These are phyloP conservation scores for Scedosporium apiospermum DNA, from an alignment of 2,329 filamentous ascomycete genomes.

Conservation along the genomic window DNA sequence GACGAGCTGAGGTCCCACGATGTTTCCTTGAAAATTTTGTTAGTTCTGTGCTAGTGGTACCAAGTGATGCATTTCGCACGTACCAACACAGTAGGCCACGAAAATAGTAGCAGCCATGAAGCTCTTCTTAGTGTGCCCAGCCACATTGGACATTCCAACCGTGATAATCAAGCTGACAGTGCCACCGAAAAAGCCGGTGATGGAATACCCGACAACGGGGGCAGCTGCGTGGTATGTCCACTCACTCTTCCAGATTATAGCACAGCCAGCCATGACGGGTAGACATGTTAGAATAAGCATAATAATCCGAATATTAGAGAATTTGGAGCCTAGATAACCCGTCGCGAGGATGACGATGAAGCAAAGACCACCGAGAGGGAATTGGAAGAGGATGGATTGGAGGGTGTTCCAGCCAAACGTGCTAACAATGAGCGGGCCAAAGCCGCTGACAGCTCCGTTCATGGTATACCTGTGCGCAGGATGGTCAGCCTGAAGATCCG, in stretches of 20 bases:
- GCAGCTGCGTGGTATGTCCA: conserved; percentile 57
- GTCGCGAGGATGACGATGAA: conserved; percentile 56
- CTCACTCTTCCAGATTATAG: conserved; percentile 61
- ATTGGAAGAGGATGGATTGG: conserved; percentile 62
- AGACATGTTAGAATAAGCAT: conserved; percentile 59
- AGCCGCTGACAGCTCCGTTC: conserved; percentile 62
- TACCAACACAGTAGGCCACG: conserved; percentile 61
- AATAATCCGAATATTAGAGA: conserved; percentile 54
- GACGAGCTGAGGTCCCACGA: conserved; percentile 64
- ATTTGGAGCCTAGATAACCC: conserved; percentile 51
- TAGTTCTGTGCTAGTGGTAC: background rate
- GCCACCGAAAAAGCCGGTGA: conserved; percentile 64
- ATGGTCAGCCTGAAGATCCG: background rate
- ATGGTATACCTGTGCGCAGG: conserved; percentile 42
- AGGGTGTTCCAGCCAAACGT: conserved; percentile 59
- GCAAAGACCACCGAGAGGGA: conserved; percentile 62
- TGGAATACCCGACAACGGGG: conserved; percentile 61
- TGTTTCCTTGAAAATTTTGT: conserved; percentile 35
- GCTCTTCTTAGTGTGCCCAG: conserved; percentile 69
- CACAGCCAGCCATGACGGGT: conserved; percentile 65
- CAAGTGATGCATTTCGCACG: background rate
- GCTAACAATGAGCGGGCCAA: conserved; percentile 61
- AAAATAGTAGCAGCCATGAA: conserved; percentile 67
- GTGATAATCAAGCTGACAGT: conserved; percentile 52
- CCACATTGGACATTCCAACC: conserved; percentile 55